Evolutionary conservation across 2,329 filamentous ascomycete species (phyloP), one percentile per base, ranked within the genome.

Genomic region (Leptoxyphium fumago): DNA sequence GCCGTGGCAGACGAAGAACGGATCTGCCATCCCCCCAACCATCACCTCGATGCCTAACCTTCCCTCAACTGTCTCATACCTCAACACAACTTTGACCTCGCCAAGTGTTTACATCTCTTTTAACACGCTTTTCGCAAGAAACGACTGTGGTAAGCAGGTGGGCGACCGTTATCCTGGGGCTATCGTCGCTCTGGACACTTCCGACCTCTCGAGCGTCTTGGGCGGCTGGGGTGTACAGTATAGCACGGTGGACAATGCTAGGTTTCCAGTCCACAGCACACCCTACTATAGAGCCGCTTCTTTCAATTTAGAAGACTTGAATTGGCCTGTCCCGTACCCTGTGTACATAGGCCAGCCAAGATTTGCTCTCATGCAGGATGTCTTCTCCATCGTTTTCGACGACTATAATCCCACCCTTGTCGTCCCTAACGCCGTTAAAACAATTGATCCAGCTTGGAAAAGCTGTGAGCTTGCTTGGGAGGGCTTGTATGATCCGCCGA

Each of bases 51-150:
- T 11, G 26, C 39, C 34, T 32, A 9, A 5, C 15, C 36, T 18
- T 36, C 29, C 14, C 18, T 9, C 15, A 8, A 43, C 40, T 6
- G 11, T 45, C 14, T 14, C 43, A n/a, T 43, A 40, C 9, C 39
- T 46, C 2, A 48, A 46, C 1, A 47, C 43, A 1, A 50, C 48
- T 6, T 36, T 54, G 17, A 44, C 43, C 9, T 48, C 47, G 10
- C 50, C 50, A 1, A 48, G 44, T 6, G 49, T 52, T 1, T 52
- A 52, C 39, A 42, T 51, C 2, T 50, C 47, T 2, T 46, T 50
- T 15, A 39, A 41, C 14, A 51, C 43, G 2, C 34, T 49, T 1
- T 52, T 49, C 32, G 51, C 51, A 10, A 36, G 38, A 2, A 40
- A 52, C 28, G 40, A 29, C 5, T 54, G 52, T 40, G 46, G 46